Percentiles rank a stretch among this genome's conserved stretches.
Evolutionary conservation across 345 rosid genomes (phyloP).

Genomic region (Brassica rapa): DNA sequence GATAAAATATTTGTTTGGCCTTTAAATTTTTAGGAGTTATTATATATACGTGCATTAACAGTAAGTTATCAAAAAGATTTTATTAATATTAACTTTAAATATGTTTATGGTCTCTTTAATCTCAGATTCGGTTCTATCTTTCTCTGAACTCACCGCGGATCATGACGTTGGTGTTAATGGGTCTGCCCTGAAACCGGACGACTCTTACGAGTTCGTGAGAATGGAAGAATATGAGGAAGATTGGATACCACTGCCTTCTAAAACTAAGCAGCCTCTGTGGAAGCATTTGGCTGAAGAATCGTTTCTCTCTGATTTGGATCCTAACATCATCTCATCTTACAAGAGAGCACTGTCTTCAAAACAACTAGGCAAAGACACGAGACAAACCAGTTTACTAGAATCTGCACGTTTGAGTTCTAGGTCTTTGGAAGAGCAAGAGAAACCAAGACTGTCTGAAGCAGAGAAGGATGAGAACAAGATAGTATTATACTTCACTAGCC

Average conservation of each 20-base stretch:
- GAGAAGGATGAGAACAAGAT: slow-evolving; percentile 41
- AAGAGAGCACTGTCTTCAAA: slow-evolving; percentile 63
- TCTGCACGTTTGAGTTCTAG: slow-evolving; percentile 31
- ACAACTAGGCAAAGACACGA: slow-evolving; percentile 41
- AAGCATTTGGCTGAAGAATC: slow-evolving; percentile 70
- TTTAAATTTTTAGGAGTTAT: neutral
- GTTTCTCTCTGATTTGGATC: slow-evolving; percentile 62
- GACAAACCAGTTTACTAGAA: neutral
- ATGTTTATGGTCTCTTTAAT: neutral
- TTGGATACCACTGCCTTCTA: slow-evolving; percentile 27
- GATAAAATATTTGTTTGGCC: neutral
- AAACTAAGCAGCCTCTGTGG: slow-evolving; percentile 55
- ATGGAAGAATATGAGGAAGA: slow-evolving; percentile 29
- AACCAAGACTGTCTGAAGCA: slow-evolving; percentile 25
- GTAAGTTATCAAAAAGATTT: too few species aligned
- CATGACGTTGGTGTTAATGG: slow-evolving; percentile 29
- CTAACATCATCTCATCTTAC: slow-evolving; percentile 58
- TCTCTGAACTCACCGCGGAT: slow-evolving; percentile 28
- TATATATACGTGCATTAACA: too few species aligned
- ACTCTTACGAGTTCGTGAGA: slow-evolving; percentile 32
- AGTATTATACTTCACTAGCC: slow-evolving; percentile 70
- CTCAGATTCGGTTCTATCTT: neutral
- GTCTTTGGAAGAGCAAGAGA: slow-evolving; percentile 15
- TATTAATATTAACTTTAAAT: too few species aligned
- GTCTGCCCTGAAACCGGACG: slow-evolving; percentile 27